phyloP scores from a whole-genome alignment of 1,139 yeast species.

The Suhomyces guaymorum region DNA sequence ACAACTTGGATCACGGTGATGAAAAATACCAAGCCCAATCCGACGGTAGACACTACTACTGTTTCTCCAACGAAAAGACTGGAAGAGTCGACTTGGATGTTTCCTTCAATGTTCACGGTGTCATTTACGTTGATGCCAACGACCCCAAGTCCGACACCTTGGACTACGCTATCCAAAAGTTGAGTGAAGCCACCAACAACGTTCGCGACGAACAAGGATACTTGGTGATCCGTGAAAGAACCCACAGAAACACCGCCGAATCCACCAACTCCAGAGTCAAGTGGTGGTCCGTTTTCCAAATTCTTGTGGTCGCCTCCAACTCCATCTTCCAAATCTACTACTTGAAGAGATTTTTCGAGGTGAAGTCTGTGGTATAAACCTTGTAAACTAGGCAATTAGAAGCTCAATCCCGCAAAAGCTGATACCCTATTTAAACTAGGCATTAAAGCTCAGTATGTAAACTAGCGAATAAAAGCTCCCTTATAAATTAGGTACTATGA shows the following conservation, averaged over 20 bases:
- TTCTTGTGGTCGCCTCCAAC: conserved; percentile 80
- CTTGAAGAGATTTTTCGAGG: conserved; percentile 93
- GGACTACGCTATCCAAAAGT: conserved; percentile 79
- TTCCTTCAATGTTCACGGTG: conserved; percentile 93
- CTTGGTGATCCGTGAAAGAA: conserved; percentile 93
- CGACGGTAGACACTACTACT: conserved; percentile 79
- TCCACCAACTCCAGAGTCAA: conserved; percentile 95
- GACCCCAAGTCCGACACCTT: conserved; percentile 81
- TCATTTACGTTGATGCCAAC: conserved; percentile 80
- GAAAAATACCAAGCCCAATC: conserved; percentile 62
- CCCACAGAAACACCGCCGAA: conserved; percentile 98
- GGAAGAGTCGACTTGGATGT: conserved; percentile 81
- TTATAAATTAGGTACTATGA: too few relatives aligned
- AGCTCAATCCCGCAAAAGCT: too few relatives aligned
- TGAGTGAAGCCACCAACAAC: conserved; percentile 76
- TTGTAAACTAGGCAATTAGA: too few relatives aligned
- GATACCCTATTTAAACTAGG: too few relatives aligned
- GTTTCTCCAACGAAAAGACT: conserved; percentile 86
- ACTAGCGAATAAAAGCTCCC: too few relatives aligned
- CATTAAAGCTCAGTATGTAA: too few relatives aligned
- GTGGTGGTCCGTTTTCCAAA: conserved; percentile 96
- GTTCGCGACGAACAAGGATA: conserved; percentile 92
- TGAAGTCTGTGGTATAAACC: conserved; percentile 81
- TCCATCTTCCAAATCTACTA: conserved; percentile 92
- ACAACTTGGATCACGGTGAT: conserved; percentile 79